Percentiles rank a stretch among this genome's conserved stretches.
Conservation (phyloP, 352 stramenopile species). For the Pythium monospermum region DNA sequence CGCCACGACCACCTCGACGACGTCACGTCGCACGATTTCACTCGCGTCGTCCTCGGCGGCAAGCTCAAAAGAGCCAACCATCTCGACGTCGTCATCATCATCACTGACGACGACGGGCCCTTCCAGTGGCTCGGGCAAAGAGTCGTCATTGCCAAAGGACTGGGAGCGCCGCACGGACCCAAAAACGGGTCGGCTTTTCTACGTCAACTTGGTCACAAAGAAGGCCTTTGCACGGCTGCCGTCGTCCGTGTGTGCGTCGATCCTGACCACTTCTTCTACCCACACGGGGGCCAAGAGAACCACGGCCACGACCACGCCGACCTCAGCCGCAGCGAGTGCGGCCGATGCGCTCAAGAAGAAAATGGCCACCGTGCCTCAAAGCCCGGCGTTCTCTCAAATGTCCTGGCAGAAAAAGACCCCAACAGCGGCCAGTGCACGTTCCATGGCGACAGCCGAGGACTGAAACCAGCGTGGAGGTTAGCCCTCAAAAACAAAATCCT, state of each 20-base stretch:
- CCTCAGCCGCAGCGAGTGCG: background rate
- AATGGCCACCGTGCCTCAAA: slow-evolving; percentile 42
- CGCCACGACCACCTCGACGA: slow-evolving; percentile 10
- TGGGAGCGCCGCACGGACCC: slow-evolving; percentile 73
- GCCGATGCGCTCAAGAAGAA: slow-evolving; percentile 23
- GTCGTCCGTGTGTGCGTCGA: slow-evolving; percentile 63
- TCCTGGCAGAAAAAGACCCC: slow-evolving; percentile 70
- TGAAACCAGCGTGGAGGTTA: background rate
- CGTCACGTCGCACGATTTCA: slow-evolving; percentile 22
- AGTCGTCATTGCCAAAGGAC: slow-evolving; percentile 58
- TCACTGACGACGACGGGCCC: slow-evolving; percentile 2
- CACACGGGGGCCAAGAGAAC: slow-evolving; percentile 21
- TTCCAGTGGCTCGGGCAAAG: slow-evolving; percentile 13
- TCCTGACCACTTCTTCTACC: too few species aligned
- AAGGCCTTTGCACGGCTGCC: slow-evolving; percentile 74
- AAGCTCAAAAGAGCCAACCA: slow-evolving; percentile 10
- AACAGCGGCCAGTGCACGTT: slow-evolving; percentile 10
- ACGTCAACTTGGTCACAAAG: slow-evolving; percentile 83
- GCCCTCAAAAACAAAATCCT: background rate
- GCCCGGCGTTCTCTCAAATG: slow-evolving; percentile 77
- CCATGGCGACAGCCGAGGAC: background rate
- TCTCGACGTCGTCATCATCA: slow-evolving; percentile 29
- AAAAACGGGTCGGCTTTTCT: slow-evolving; percentile 74
- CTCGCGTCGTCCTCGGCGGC: slow-evolving; percentile 33
- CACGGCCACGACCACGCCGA: slow-evolving; percentile 22